These are phyloP conservation scores for Xenoacremonium recifei DNA, from an alignment of 2,329 filamentous ascomycete genomes.

Conservation along the genomic window DNA sequence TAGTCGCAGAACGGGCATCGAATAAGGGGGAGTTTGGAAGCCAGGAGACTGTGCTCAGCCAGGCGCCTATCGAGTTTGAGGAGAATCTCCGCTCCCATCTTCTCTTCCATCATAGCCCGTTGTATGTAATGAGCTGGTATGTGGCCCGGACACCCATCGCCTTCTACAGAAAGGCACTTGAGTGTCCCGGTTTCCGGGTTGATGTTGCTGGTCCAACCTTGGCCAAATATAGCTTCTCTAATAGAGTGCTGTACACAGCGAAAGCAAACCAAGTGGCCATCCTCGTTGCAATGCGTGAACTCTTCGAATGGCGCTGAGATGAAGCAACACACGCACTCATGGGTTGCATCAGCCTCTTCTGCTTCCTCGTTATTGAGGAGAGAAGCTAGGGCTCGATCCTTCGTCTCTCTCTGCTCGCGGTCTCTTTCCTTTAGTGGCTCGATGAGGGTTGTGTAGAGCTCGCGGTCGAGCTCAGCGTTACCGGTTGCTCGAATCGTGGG, in stretches of 20 bases:
- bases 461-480: slow-evolving; percentile 61
- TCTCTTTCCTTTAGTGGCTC: slow-evolving; percentile 48
- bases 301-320: slow-evolving; percentile 69
- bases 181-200: slow-evolving; percentile 71
- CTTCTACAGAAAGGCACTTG: slow-evolving; percentile 76
- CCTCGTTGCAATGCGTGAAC: slow-evolving; percentile 66
- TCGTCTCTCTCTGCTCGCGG: slow-evolving; percentile 42
- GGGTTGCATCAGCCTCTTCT: slow-evolving; percentile 52
- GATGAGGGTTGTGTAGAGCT: slow-evolving; percentile 59
- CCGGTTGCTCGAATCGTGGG: slow-evolving; percentile 66
- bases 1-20: slow-evolving; percentile 91
- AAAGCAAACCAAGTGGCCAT: slow-evolving; percentile 75
- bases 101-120: slow-evolving; percentile 68
- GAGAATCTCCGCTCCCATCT: slow-evolving; percentile 69
- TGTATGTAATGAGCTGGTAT: slow-evolving; percentile 68
- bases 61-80: slow-evolving; percentile 76
- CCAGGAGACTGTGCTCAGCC: slow-evolving; percentile 71
- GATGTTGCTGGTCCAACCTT: slow-evolving; percentile 84
- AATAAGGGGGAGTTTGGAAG: slow-evolving; percentile 71
- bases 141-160: slow-evolving; percentile 69
- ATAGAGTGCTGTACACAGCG: slow-evolving; percentile 79
- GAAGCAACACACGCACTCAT: slow-evolving; percentile 81
- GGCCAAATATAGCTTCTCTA: slow-evolving; percentile 87
- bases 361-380: slow-evolving; percentile 59
- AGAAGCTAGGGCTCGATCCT: slow-evolving; percentile 52